phyloP scores from a whole-genome alignment of 345 rosid genomes.

The Mangifera indica region DNA sequence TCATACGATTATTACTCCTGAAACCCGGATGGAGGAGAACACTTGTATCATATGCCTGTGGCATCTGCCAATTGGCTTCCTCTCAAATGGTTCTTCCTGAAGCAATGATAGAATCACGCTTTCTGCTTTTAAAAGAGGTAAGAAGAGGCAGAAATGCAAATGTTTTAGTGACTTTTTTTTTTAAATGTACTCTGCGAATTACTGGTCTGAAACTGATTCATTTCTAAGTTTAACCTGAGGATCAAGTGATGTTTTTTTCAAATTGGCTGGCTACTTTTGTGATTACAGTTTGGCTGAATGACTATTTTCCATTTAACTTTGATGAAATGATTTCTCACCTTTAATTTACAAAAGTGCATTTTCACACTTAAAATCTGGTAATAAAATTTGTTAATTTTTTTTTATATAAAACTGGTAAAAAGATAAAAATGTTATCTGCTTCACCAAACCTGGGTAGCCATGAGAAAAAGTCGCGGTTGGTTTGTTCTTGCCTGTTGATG shows the following conservation, averaged over 20 bases:
- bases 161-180: slow-evolving; percentile 20
- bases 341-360: too few species aligned
- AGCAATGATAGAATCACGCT: slow-evolving; percentile 9
- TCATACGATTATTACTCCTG: slow-evolving; percentile 10
- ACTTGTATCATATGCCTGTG: slow-evolving; percentile 27
- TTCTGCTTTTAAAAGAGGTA: slow-evolving; percentile 11
- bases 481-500: too few species aligned
- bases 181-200: slow-evolving; percentile 13
- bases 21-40: slow-evolving; percentile 2
- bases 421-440: too few species aligned
- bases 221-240: slow-evolving; percentile 11
- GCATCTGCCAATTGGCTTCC: slow-evolving; percentile 21
- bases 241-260: slow-evolving; percentile 1
- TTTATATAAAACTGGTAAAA: too few species aligned
- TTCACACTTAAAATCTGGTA: too few species aligned
- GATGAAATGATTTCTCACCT: too few species aligned
- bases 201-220: slow-evolving; percentile 13
- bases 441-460: too few species aligned
- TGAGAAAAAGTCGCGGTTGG: too few species aligned
- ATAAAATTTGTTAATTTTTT: too few species aligned
- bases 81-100: slow-evolving; percentile 22
- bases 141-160: slow-evolving; percentile 22
- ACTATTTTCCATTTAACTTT: too few species aligned
- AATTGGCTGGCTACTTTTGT: too few species aligned
- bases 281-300: too few species aligned